Evolutionary conservation across 2,329 filamentous ascomycete genomes (phyloP).

Genomic region (Trichoderma breve): DNA sequence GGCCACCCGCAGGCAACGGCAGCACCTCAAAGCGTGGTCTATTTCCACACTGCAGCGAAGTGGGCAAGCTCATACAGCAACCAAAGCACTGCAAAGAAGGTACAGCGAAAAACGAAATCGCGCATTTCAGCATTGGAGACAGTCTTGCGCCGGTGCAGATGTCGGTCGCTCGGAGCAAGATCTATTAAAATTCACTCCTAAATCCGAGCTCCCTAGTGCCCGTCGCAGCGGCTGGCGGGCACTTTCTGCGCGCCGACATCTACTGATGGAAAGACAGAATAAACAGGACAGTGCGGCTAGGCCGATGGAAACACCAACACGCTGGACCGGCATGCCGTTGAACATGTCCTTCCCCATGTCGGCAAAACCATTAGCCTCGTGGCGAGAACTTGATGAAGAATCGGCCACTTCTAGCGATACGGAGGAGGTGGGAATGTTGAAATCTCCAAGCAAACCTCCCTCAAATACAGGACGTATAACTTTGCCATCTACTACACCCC

Average conservation of each 20-base stretch:
- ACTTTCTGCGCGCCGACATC: conserved; percentile 28
- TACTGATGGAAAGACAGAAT: conserved; percentile 26
- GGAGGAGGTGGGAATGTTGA: background rate
- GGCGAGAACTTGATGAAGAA: conserved; percentile 34
- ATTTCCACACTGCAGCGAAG: conserved; percentile 38
- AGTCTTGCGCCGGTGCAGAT: conserved; percentile 24
- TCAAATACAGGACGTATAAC: background rate
- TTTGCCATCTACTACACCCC: conserved; percentile 26
- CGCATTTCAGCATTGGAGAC: conserved; percentile 34
- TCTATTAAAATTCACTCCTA: background rate
- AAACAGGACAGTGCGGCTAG: conserved; percentile 25
- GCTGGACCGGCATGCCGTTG: conserved; percentile 43
- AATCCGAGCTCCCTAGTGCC: conserved; percentile 10
- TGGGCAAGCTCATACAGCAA: conserved; percentile 39
- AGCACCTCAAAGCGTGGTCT: conserved; percentile 38
- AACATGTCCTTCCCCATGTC: conserved; percentile 35
- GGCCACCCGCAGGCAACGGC: conserved; percentile 33
- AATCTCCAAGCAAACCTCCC: conserved; percentile 16
- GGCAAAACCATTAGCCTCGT: conserved; percentile 31
- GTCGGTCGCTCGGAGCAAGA: conserved; percentile 7
- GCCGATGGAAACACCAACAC: conserved; percentile 44
- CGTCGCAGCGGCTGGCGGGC: conserved; percentile 30
- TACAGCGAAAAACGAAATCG: conserved; percentile 34
- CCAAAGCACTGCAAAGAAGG: conserved; percentile 33
- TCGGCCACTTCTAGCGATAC: conserved; percentile 20